A percentile compares a stretch with the other conserved stretches of the same genome.
These are phyloP conservation scores for Epichloe glyceriae DNA, from an alignment of 2,329 filamentous ascomycete species.

Conservation along the genomic window DNA sequence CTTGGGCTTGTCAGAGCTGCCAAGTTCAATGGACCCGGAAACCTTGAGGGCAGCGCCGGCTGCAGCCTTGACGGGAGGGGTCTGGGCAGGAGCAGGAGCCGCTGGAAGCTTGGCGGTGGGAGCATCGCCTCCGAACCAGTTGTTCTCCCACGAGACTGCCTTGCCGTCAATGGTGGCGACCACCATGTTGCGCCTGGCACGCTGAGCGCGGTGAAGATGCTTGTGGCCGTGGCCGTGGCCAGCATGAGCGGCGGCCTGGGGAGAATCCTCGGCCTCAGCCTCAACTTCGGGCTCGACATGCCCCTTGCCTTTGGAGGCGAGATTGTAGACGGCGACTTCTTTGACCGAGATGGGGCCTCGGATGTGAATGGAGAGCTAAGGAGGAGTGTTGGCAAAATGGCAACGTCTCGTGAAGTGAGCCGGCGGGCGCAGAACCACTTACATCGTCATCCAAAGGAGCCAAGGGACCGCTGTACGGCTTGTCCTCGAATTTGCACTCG, in stretches of 20 bases:
- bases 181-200: slow-evolving; percentile 38
- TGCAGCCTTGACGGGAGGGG: slow-evolving; percentile 7
- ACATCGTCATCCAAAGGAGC: slow-evolving; percentile 61
- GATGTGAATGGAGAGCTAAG: slow-evolving; percentile 57
- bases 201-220: slow-evolving; percentile 29
- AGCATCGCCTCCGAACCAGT: slow-evolving; percentile 27
- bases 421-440: slow-evolving; percentile 17
- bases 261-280: not conserved
- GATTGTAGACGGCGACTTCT: slow-evolving; percentile 56
- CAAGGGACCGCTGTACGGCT: slow-evolving; percentile 45
- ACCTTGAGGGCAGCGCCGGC: slow-evolving; percentile 7
- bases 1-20: not conserved
- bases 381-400: slow-evolving; percentile 1
- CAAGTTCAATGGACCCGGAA: not conserved
- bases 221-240: slow-evolving; percentile 30
- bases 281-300: slow-evolving; percentile 6
- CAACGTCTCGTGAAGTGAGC: not conserved
- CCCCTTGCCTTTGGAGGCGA: slow-evolving; percentile 24
- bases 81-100: slow-evolving; percentile 3
- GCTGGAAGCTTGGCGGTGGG: slow-evolving; percentile 11
- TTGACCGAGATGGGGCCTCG: slow-evolving; percentile 56
- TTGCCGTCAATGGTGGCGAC: slow-evolving; percentile 46
- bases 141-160: slow-evolving; percentile 45
- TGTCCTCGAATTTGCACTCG: slow-evolving; percentile 38
- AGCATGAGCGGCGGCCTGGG: slow-evolving; percentile 8